phyloP scores from a whole-genome alignment of 1,284 basidiomycete species.

The Cryptococcus deneoformans region DNA sequence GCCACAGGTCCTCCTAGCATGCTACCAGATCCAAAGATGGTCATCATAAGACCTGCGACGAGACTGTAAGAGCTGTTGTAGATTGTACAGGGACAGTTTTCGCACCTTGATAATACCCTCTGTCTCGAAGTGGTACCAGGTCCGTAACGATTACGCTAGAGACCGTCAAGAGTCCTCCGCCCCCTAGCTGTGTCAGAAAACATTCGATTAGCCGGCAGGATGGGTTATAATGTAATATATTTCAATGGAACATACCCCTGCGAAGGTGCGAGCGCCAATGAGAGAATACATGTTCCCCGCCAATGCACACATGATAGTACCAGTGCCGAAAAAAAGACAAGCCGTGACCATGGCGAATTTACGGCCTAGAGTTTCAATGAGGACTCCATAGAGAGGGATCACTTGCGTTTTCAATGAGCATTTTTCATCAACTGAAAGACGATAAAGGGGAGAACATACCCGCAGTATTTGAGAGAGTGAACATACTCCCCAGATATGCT shows the following conservation, averaged over 20 bases:
- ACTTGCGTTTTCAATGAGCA: not conserved
- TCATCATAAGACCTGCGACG: conserved; percentile 44
- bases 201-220: no score
- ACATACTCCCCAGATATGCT: conserved; percentile 45
- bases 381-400: conserved; percentile 48
- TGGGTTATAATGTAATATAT: no score
- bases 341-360: conserved; percentile 44
- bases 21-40: conserved; percentile 43
- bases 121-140: conserved; percentile 44
- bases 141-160: conserved; percentile 49
- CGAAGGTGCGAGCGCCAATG: conserved; percentile 41
- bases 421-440: not conserved
- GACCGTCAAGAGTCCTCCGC: conserved; percentile 47
- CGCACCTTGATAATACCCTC: conserved; percentile 48
- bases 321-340: conserved; percentile 39
- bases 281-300: conserved; percentile 38
- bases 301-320: conserved; percentile 41
- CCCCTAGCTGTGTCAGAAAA: conserved; percentile 35
- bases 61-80: not conserved
- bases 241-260: conserved; percentile 16
- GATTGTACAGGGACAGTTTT: conserved; percentile 1
- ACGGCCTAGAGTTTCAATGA: conserved; percentile 46
- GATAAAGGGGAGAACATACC: conserved; percentile 14
- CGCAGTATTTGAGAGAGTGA: conserved; percentile 42
- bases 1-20: conserved; percentile 45